A percentile compares a stretch with the other conserved stretches of the same genome.
phyloP scores from a whole-genome alignment of 2,329 filamentous ascomycete genomes.

The Coniochaeta sp. region DNA sequence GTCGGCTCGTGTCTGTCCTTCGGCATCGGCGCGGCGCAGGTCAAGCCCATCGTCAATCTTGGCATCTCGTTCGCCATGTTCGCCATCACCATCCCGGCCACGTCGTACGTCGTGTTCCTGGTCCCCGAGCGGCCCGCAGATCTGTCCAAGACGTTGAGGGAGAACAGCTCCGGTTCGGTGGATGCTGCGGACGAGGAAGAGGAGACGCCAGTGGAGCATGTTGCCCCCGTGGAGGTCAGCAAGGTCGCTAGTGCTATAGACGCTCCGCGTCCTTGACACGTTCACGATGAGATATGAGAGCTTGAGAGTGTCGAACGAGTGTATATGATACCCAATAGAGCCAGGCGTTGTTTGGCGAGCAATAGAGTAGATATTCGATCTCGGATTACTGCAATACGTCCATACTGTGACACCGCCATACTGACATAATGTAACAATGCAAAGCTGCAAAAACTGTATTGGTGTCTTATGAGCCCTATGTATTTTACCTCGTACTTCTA shows the following conservation, averaged over 20 bases:
- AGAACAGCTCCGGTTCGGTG: neutral
- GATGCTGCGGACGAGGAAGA: neutral
- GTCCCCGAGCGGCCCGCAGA: slow-evolving; percentile 26
- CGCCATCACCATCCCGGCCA: slow-evolving; percentile 28
- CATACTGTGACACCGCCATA: no score
- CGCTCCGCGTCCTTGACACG: slow-evolving; percentile 2
- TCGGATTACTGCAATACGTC: no score
- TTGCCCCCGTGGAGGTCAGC: slow-evolving; percentile 2
- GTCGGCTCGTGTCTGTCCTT: slow-evolving; percentile 38
- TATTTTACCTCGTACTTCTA: no score
- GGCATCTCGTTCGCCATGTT: slow-evolving; percentile 42
- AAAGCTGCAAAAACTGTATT: no score
- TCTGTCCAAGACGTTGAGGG: slow-evolving; percentile 9
- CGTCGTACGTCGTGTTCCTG: slow-evolving; percentile 24
- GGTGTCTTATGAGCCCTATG: no score
- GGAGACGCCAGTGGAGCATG: slow-evolving; percentile 1
- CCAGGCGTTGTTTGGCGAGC: no score
- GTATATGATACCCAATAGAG: no score
- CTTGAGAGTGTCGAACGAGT: no score
- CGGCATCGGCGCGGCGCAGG: slow-evolving; percentile 37
- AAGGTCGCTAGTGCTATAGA: slow-evolving; percentile 9
- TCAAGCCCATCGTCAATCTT: slow-evolving; percentile 39
- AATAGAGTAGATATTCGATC: no score
- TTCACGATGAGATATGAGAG: neutral
- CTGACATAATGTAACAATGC: no score